Evolutionary conservation across 116 monocot species (phyloP), one percentile per base, ranked within the genome.

Genomic region (Zostera marina): DNA sequence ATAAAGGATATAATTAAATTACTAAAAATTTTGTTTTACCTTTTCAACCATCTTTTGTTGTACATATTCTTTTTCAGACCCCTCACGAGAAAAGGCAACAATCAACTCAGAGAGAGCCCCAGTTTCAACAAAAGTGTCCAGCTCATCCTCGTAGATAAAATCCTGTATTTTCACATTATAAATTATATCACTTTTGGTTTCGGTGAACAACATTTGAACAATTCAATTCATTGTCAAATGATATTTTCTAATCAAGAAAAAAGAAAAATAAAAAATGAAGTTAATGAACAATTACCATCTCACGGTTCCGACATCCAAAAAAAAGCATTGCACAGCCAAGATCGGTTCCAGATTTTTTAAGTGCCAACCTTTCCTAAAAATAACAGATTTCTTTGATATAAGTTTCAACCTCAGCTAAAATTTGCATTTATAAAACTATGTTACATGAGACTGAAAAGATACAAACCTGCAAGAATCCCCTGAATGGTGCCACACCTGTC

Each of bases 401-500:
- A 32, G 2, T 43, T 52, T 23, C 54, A 44, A 9, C 10, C 12
- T 32, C 32, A 1, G 54, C 39, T 48, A 46, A 32, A 47, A 11
- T 6, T 11, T 47, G 44, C 54, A 26, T 32, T n/a, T 9, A 25
- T 15, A 41, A 8, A 42, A 42, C 44, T 0, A 11, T 11, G n/a
- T 44, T 3, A 22, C 4, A 11, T 42, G 43, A 43, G 8, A 41
- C 11, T 8, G 0, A 52, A 41, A 8, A 32, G 14, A 8, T 47
- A 22, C 38, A 22, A 56, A 92, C 92, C 83, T 92, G 92, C 51
- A 92, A 71, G 70, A 92, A 92, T 11, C 92, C 92, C 62, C 87
- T 71, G 65, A 92, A 92, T 11, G 92, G 92, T 26, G 92, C 92
- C 32, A 92, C 65, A 25, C 92, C 92, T 47, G 92, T 92, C 16